Conservation (phyloP, 805 yeast genomes). For the Komagataella populi region DNA sequence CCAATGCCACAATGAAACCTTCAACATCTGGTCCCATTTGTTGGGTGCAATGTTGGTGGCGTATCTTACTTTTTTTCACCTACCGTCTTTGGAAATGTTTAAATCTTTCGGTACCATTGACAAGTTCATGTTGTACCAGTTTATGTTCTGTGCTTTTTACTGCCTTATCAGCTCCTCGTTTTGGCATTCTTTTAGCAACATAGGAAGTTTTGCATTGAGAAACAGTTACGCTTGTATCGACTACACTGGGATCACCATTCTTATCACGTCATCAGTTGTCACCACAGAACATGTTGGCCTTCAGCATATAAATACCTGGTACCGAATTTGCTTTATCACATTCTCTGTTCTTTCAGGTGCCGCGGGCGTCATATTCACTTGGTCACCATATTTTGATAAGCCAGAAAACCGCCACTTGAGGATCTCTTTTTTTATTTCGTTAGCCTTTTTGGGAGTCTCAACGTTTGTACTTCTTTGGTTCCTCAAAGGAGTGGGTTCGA, state of each 20-base stretch:
- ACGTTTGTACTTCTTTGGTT: conserved; percentile 44
- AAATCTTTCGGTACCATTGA: conserved; percentile 18
- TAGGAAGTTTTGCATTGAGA: conserved; percentile 48
- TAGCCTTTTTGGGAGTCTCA: conserved; percentile 63
- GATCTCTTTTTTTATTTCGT: conserved; percentile 64
- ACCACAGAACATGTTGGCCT: conserved; percentile 76
- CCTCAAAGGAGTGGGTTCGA: conserved; percentile 38
- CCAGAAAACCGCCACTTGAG: conserved; percentile 76
- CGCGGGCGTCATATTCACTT: conserved; percentile 66
- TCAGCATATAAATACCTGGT: conserved; percentile 35
- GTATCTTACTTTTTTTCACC: conserved; percentile 44
- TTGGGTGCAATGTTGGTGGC: conserved; percentile 49
- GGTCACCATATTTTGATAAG: conserved; percentile 86
- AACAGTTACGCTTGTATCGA: conserved; percentile 84
- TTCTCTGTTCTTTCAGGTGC: conserved; percentile 56
- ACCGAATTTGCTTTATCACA: conserved; percentile 33
- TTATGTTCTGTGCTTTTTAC: conserved; percentile 57
- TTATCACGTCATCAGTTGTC: conserved; percentile 81
- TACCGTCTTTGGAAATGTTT: conserved; percentile 40
- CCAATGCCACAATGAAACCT: conserved; percentile 70
- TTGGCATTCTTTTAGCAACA: conserved; percentile 89
- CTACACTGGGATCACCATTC: conserved; percentile 84
- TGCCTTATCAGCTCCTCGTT: conserved; percentile 69
- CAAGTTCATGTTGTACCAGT: conserved; percentile 44
- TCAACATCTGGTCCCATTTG: conserved; percentile 90